Base-by-base conservation (phyloP, 306 rosid species). In the Inga oerstediana region DNA sequence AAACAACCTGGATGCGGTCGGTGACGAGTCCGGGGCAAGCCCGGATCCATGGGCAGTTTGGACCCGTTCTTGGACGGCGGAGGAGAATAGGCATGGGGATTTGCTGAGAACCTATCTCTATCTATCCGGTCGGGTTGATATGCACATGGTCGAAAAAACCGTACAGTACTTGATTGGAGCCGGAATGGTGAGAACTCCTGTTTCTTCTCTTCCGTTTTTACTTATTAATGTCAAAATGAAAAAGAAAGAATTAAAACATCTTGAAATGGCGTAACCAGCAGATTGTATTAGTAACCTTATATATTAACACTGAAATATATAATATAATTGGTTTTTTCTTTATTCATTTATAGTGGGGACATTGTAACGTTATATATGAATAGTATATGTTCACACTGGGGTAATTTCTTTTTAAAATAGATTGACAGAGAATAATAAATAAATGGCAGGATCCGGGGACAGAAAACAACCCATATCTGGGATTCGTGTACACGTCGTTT, bases 61-160 rank as follows among this genome's bases (percentile, higher is more conserved):
- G 97, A 84, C 90, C 13, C 82, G 97, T 48, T 72, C 90, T n/a
- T 92, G 97, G 97, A 87, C 97, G 2, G 94, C 97, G 0, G 97
- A 92, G 86, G 94, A 92, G 84, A 92, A 92, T 67, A 81, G 97
- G 49, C 97, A 92, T 7, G 97, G 97, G 0, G 97, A 92, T 44
- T 54, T 92, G 84, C 97, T 92, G 15, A 77, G 85, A 16, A 82
- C 89, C 1, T 92, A 87, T 80, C 76, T 90, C 8, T 92, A 92
- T 52, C 62, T 92, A 7, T 82, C 97, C 77, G 97, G 97, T 87
- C 94, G 93, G 80, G 97, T 92, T 0, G 94, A 92, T 72, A 92
- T 92, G 94, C 41, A 0, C 49, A 89, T 79, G 91, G 16, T 92
- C 17, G 94, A 92, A 76, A 87, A 68, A 79, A 92, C 94, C 0